A percentile compares a stretch with the other conserved stretches of the same genome.
Evolutionary conservation across 2,329 filamentous ascomycete species (phyloP).

Genomic region (Diaporthe sp.): DNA sequence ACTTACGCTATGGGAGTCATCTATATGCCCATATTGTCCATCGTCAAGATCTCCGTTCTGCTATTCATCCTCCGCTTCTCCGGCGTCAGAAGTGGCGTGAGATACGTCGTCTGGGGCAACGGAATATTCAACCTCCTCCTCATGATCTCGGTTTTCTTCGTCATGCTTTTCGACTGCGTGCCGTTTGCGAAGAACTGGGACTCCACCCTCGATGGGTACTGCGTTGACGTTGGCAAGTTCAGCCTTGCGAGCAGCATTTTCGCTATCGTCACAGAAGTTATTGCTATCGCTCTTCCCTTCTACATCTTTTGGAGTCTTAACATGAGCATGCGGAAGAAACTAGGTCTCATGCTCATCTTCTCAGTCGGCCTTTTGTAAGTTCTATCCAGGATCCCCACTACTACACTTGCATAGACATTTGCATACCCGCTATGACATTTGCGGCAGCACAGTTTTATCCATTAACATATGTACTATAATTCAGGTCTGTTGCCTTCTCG

Average conservation of each 20-base stretch:
- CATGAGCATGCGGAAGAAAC: slow-evolving; percentile 54
- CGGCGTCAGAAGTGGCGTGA: slow-evolving; percentile 47
- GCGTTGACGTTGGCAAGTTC: slow-evolving; percentile 47
- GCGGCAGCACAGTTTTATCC: too few species aligned
- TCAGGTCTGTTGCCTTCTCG: background rate
- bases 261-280: slow-evolving; percentile 47
- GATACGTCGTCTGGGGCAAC: slow-evolving; percentile 46
- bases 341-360: slow-evolving; percentile 57
- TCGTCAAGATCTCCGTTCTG: slow-evolving; percentile 52
- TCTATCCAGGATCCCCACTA: too few species aligned
- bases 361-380: slow-evolving; percentile 37
- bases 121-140: slow-evolving; percentile 48
- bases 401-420: background rate
- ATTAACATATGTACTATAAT: too few species aligned
- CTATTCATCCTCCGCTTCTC: slow-evolving; percentile 51
- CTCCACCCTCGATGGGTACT: slow-evolving; percentile 43
- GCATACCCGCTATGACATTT: background rate
- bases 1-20: slow-evolving; percentile 48
- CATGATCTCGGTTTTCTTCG: slow-evolving; percentile 54
- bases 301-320: slow-evolving; percentile 57
- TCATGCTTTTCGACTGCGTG: slow-evolving; percentile 56
- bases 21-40: slow-evolving; percentile 52
- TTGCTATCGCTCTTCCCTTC: slow-evolving; percentile 50
- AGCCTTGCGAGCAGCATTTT: slow-evolving; percentile 46
- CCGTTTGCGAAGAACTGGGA: slow-evolving; percentile 50